phyloP scores from a whole-genome alignment of 1,284 basidiomycete species.

The Sporisorium graminicola region DNA sequence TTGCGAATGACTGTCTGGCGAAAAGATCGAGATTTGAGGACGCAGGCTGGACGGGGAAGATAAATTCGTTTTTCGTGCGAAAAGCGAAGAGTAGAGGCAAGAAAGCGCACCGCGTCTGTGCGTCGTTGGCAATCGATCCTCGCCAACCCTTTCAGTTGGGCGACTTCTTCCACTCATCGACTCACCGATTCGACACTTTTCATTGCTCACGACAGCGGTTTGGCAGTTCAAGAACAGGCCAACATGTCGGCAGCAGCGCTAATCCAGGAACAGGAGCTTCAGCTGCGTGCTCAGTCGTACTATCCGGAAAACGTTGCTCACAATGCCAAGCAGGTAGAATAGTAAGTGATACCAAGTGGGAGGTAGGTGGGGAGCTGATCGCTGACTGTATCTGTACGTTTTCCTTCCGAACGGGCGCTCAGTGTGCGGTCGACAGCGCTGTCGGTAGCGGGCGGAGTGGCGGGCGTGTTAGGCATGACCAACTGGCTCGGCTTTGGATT shows the following conservation, averaged over 20 bases:
- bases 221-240: not conserved
- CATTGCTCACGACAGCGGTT: not conserved
- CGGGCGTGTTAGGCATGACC: constrained; percentile 65
- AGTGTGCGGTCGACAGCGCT: constrained; percentile 63
- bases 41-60: not conserved
- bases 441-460: constrained; percentile 59
- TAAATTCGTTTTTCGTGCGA: constrained; percentile 11
- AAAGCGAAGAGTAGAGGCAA: not conserved
- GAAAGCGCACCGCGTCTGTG: constrained; percentile 20
- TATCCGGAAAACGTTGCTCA: constrained; percentile 60
- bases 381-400: not conserved
- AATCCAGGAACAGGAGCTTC: constrained; percentile 46
- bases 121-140: constrained; percentile 1
- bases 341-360: constrained; percentile 42
- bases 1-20: not conserved
- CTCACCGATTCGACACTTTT: not conserved
- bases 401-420: not conserved
- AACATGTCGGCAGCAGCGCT: constrained; percentile 45
- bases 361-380: not conserved
- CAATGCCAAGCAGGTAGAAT: constrained; percentile 62
- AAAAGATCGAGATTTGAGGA: not conserved
- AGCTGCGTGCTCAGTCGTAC: constrained; percentile 53
- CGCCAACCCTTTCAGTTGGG: not conserved
- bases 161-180: not conserved
- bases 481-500: constrained; percentile 65